Evolutionary conservation across 1,139 yeast species (phyloP), one percentile per base, ranked within the genome.

Genomic region (Protomyces pachydermus): DNA sequence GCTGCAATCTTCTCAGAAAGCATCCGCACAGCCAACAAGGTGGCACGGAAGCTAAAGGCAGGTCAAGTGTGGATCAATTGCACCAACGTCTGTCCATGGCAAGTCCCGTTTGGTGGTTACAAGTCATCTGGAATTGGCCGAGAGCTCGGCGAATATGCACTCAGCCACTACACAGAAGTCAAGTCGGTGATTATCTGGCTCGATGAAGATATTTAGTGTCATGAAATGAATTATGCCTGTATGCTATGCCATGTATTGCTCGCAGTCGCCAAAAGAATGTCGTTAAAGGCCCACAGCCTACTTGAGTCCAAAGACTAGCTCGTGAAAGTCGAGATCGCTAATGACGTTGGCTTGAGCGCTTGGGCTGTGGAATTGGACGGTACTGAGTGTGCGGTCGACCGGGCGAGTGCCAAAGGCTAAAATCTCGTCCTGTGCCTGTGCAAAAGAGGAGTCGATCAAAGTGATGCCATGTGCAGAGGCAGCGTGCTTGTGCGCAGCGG

Each of bases 31-130:
- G 86, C 86, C 54, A 83, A 85, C 72, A 76, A 78, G 55, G 86
- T 88, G 67, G 81, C 91, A 20, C 82, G 82, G 70, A 81, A 81
- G 69, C 75, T 90, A 66, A 84, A 84, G 69, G 85, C 95, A 42
- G 97, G 97, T 71, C 86, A 89, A 70, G 84, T 90, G 66, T 91
- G 95, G 90, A 81, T 88, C 73, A 89, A 89, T 78, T 83, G 89
- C 8, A 86, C 91, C 62, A 58, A 58, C 35, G 45, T 51, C 18
- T 48, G 62, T 18, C 50, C 55, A 54, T 42, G 48, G 48, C 81
- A 82, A 77, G 86, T 88, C 74, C 87, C 87, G 68, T 84, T 84
- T 69, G 96, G 96, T 74, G 96, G 96, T 70, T 88, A 79, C 83
- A 86, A 86, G 74, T 84, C 86, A 77, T 87, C 95, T 68, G 96